phyloP scores from a whole-genome alignment of 108 stramenopile genomes.

The Pinguiococcus pyrenoidosus region DNA sequence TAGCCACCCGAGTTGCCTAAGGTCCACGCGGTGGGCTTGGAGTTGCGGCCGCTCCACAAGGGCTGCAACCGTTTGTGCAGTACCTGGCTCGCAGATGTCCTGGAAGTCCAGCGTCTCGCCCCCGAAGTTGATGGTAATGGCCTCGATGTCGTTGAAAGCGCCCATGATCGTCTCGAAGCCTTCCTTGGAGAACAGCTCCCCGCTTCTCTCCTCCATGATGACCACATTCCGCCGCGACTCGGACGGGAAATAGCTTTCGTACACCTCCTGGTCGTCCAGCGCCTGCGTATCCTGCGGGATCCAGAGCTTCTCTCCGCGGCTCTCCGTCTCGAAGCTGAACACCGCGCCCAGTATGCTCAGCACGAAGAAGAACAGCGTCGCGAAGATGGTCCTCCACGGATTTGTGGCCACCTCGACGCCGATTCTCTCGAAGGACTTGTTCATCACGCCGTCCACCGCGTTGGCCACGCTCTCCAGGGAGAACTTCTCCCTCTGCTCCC shows the following conservation, averaged over 20 bases:
- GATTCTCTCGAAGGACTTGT: not conserved
- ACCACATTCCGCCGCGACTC: constrained; percentile 5
- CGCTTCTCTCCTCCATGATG: constrained; percentile 1
- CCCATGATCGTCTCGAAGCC: constrained; percentile 1
- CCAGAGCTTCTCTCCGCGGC: constrained; percentile 21
- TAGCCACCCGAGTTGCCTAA: too few relatives aligned
- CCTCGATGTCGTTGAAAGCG: not conserved
- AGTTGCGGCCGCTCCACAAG: too few relatives aligned
- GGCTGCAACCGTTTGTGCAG: too few relatives aligned
- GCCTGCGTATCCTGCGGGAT: constrained; percentile 12
- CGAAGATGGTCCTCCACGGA: not conserved
- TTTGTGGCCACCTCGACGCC: not conserved
- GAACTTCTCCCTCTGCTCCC: not conserved
- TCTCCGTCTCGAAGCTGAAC: constrained; percentile 3
- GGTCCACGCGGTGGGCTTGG: too few relatives aligned
- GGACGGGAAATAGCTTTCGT: constrained; percentile 12
- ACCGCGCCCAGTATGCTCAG: constrained; percentile 5
- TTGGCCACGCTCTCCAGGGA: constrained; percentile 5
- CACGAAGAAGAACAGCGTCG: not conserved
- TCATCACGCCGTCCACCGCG: constrained; percentile 6
- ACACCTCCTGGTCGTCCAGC: constrained; percentile 13
- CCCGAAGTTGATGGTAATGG: constrained; percentile 10
- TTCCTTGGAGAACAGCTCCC: constrained; percentile 3
- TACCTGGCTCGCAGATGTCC: constrained; percentile 17
- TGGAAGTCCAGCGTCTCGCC: constrained; percentile 1